Conservation (phyloP, 2,329 filamentous ascomycete species). For the Penicillium sp. region DNA sequence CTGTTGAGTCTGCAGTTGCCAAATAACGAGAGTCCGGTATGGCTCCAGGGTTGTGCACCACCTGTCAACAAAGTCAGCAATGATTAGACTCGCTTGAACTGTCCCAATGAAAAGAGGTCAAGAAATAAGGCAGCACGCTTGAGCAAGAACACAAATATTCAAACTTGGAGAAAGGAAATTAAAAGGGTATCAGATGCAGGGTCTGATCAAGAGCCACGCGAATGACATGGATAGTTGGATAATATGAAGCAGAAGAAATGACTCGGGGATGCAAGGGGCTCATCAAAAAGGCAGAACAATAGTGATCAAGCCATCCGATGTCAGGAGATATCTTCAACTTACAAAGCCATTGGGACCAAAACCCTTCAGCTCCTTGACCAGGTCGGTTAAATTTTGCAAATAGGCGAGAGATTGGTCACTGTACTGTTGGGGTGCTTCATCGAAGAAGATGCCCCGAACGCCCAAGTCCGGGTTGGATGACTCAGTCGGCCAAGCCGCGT, state of each 20-base stretch:
- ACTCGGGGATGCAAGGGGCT: neutral
- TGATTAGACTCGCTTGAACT: constrained; percentile 1
- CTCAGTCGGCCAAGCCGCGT: constrained; percentile 46
- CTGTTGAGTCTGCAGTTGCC: constrained; percentile 46
- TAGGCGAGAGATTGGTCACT: constrained; percentile 33
- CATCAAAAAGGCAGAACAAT: neutral
- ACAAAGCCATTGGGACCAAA: constrained; percentile 43
- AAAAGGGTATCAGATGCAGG: neutral
- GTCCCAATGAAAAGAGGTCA: neutral
- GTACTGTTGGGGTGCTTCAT: constrained; percentile 49
- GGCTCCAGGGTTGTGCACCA: constrained; percentile 51
- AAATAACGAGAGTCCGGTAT: constrained; percentile 46
- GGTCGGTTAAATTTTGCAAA: constrained; percentile 34
- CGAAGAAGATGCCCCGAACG: constrained; percentile 53
- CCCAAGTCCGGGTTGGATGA: constrained; percentile 40
- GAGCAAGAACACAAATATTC: neutral
- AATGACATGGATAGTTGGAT: neutral
- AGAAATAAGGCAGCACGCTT: neutral
- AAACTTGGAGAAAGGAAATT: neutral
- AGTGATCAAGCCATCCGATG: constrained; percentile 7
- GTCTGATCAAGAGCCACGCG: neutral
- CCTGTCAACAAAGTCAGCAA: constrained; percentile 27
- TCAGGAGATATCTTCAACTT: constrained; percentile 24
- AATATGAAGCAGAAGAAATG: neutral
- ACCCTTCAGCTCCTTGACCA: constrained; percentile 33